phyloP scores from a whole-genome alignment of 83 land plant species.

The Larix sibirica region DNA sequence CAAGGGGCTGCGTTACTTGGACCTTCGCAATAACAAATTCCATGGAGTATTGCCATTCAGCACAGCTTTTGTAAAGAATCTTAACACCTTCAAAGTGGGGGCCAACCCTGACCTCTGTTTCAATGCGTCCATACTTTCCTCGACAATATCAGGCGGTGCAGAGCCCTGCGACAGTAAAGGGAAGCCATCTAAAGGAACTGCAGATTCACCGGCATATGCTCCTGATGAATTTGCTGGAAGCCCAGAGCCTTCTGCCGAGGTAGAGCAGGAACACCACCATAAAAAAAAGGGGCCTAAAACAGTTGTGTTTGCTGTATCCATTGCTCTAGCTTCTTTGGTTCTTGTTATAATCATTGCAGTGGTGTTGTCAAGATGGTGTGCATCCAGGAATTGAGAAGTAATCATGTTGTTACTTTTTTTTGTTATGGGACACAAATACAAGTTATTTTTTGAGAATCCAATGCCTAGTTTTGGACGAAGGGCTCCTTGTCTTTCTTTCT shows the following conservation, averaged over 20 bases:
- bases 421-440: no score
- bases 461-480: no score
- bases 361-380: neutral
- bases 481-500: no score
- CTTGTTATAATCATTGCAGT: constrained; percentile 6
- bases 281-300: constrained; percentile 3
- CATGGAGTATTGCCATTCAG: constrained; percentile 16
- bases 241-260: neutral
- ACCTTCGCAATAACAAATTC: constrained; percentile 16
- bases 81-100: constrained; percentile 12
- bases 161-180: constrained; percentile 13
- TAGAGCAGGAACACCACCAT: neutral
- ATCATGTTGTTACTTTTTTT: no score
- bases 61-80: neutral
- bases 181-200: neutral
- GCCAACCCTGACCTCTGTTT: constrained; percentile 6
- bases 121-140: constrained; percentile 9
- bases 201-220: constrained; percentile 5
- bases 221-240: neutral
- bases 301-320: constrained; percentile 16
- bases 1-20: constrained; percentile 13
- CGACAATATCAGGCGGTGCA: constrained; percentile 13
- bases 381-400: no score
- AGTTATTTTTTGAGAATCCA: no score
- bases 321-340: constrained; percentile 17